Evolutionary conservation across 441 rosid genomes (phyloP).

Genomic region (Macaranga tanarius): DNA sequence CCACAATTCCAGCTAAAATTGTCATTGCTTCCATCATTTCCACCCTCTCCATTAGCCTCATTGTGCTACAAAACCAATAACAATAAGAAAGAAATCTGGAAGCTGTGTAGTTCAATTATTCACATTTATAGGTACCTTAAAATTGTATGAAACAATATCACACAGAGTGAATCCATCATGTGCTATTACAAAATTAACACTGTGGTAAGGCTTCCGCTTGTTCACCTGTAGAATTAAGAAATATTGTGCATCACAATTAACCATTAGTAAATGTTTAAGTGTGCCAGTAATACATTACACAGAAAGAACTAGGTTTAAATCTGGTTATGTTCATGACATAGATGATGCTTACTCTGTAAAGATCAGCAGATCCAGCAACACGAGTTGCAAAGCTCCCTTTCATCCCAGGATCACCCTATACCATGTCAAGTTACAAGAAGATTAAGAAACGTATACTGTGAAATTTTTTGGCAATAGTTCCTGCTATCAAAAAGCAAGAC

Average conservation of each 20-base stretch:
- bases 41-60: constrained; percentile 96
- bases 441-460: constrained; percentile 11
- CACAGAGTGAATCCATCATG: constrained; percentile 92
- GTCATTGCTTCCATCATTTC: constrained; percentile 93
- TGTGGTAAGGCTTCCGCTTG: constrained; percentile 85
- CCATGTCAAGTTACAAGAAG: constrained; percentile 10
- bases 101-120: neutral
- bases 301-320: constrained; percentile 1
- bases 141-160: constrained; percentile 88
- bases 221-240: constrained; percentile 51
- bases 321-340: constrained; percentile 15
- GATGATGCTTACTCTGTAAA: constrained; percentile 54
- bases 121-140: constrained; percentile 52
- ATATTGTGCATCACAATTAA: constrained; percentile 3
- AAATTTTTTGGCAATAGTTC: constrained; percentile 22
- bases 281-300: neutral
- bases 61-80: constrained; percentile 62
- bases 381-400: constrained; percentile 91
- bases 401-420: constrained; percentile 88
- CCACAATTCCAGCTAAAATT: constrained; percentile 98
- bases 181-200: constrained; percentile 79
- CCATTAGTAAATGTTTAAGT: neutral
- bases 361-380: constrained; percentile 86
- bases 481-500: constrained; percentile 27
- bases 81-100: constrained; percentile 8